phyloP scores from a whole-genome alignment of 257 asterid species.

The Catharanthus roseus region DNA sequence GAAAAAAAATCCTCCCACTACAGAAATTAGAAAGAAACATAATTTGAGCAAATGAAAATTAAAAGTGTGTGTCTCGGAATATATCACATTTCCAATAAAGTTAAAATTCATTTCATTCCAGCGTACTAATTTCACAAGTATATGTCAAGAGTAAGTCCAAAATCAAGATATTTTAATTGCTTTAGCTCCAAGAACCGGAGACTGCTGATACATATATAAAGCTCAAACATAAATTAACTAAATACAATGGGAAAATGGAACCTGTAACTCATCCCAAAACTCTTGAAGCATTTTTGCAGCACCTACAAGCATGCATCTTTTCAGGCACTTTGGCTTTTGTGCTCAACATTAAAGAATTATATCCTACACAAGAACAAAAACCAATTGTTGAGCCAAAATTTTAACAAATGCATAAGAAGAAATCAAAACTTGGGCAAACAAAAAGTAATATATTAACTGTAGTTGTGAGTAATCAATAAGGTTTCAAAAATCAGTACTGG shows the following conservation, averaged over 20 bases:
- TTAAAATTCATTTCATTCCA: too few relatives aligned
- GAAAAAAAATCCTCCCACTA: too few relatives aligned
- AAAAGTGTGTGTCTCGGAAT: too few relatives aligned
- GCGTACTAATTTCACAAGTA: too few relatives aligned
- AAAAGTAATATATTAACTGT: neutral
- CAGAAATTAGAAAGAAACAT: too few relatives aligned
- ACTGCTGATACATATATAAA: neutral
- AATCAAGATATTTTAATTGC: neutral
- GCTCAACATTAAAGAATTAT: slow-evolving; percentile 24
- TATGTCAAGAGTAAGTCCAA: neutral
- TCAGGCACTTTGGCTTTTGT: slow-evolving; percentile 63
- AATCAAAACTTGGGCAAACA: neutral
- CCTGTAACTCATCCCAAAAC: slow-evolving; percentile 36
- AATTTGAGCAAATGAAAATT: too few relatives aligned
- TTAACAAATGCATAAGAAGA: neutral
- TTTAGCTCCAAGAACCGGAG: neutral
- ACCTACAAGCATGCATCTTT: slow-evolving; percentile 76
- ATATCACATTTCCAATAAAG: too few relatives aligned
- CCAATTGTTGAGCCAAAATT: neutral
- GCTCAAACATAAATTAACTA: neutral
- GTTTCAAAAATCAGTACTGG: slow-evolving; percentile 28
- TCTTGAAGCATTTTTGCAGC: slow-evolving; percentile 67
- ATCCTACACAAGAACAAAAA: neutral
- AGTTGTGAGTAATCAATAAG: too few relatives aligned
- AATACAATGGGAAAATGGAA: slow-evolving; percentile 18